Evolutionary conservation across 78 protist genomes (phyloP).

Genomic region (Monocercomonoides exilis): DNA sequence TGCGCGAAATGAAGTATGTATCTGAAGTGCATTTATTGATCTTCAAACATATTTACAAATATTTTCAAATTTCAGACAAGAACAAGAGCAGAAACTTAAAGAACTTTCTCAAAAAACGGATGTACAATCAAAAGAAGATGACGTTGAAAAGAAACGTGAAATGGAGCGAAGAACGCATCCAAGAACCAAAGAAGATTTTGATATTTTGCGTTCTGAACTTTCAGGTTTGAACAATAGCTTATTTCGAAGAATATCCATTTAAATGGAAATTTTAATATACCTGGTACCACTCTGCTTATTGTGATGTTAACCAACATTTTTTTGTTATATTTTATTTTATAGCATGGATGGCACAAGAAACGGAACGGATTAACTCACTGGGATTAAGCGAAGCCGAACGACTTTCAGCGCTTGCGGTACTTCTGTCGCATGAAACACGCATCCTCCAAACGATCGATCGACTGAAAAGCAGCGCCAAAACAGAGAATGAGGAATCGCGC

Average conservation of each 20-base stretch:
- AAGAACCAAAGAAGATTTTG: slow-evolving; percentile 43
- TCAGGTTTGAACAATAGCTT: slow-evolving; percentile 36
- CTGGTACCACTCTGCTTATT: too few species aligned
- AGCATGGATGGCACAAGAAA: slow-evolving; percentile 38
- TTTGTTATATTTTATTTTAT: background rate
- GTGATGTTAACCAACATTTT: background rate
- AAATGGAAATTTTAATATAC: background rate
- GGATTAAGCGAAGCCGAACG: slow-evolving; percentile 25
- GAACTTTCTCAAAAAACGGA: background rate
- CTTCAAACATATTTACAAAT: background rate
- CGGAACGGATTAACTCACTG: slow-evolving; percentile 6
- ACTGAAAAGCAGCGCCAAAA: slow-evolving; percentile 24
- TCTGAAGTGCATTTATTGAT: too few species aligned
- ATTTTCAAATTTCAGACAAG: background rate
- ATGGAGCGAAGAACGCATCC: slow-evolving; percentile 61
- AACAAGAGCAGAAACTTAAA: background rate
- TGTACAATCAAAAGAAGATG: background rate
- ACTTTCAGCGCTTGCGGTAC: slow-evolving; percentile 16
- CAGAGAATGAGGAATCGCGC: slow-evolving; percentile 6
- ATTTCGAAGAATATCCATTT: background rate
- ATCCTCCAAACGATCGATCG: slow-evolving; percentile 59
- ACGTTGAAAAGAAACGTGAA: slow-evolving; percentile 12
- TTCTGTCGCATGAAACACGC: slow-evolving; percentile 49
- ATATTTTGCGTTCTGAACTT: slow-evolving; percentile 51
- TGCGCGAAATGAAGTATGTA: background rate